Conservation (phyloP, 78 protist species). For the Dictyostelium capitatum region DNA sequence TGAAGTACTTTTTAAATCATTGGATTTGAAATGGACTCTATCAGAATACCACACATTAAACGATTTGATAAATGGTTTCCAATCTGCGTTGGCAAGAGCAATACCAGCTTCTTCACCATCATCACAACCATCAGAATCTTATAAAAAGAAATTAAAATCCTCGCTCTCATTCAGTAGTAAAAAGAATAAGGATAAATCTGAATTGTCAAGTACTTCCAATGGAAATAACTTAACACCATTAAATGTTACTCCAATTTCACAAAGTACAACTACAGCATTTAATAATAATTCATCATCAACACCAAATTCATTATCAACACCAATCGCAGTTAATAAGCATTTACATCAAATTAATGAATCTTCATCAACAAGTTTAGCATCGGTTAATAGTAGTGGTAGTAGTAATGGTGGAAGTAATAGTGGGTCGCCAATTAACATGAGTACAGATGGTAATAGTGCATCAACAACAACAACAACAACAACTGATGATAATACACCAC, state of each 20-base stretch:
- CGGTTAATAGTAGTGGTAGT: background rate
- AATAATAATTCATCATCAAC: background rate
- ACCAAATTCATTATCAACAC: background rate
- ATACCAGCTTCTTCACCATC: slow-evolving; percentile 31
- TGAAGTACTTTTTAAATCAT: slow-evolving; percentile 22
- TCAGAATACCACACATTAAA: slow-evolving; percentile 49
- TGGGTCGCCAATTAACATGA: slow-evolving; percentile 9
- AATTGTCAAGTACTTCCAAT: background rate
- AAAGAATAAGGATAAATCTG: slow-evolving; percentile 42
- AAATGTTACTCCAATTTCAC: slow-evolving; percentile 19
- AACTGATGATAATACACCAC: background rate
- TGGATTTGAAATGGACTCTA: slow-evolving; percentile 54
- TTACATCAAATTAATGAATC: background rate
- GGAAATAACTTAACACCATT: slow-evolving; percentile 10
- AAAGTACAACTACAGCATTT: background rate
- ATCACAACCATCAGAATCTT: background rate
- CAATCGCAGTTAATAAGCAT: background rate
- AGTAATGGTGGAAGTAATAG: background rate
- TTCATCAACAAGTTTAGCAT: slow-evolving; percentile 5
- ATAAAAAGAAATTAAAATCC: slow-evolving; percentile 21
- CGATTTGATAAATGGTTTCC: slow-evolving; percentile 49
- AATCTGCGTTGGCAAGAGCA: slow-evolving; percentile 43
- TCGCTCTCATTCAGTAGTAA: background rate
- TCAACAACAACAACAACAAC: background rate
- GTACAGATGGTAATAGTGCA: background rate